These are phyloP conservation scores for Sclerotinia sclerotiorum DNA, from an alignment of 2,329 filamentous ascomycete species.

Conservation along the genomic window DNA sequence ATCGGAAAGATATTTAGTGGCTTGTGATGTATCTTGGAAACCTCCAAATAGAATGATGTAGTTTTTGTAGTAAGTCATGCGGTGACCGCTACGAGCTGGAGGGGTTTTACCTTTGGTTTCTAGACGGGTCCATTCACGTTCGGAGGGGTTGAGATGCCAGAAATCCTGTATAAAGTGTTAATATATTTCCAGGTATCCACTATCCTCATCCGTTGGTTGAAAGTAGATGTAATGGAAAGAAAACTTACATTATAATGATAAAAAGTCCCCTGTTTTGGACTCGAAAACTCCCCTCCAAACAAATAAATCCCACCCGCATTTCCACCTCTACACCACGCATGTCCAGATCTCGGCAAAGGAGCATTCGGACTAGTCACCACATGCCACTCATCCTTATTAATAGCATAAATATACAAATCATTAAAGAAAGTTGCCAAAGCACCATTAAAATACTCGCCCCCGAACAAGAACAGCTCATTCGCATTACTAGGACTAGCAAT, in stretches of 20 bases:
- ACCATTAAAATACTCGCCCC: slow-evolving; percentile 95
- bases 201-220: too few relatives aligned
- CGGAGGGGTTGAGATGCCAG: slow-evolving; percentile 83
- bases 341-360: slow-evolving; percentile 84
- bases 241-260: slow-evolving; percentile 84
- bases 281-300: slow-evolving; percentile 95
- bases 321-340: slow-evolving; percentile 89
- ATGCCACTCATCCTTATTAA: slow-evolving; percentile 86
- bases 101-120: slow-evolving; percentile 77
- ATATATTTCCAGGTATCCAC: not conserved
- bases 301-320: slow-evolving; percentile 82
- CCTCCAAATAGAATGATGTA: slow-evolving; percentile 95
- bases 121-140: slow-evolving; percentile 86
- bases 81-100: slow-evolving; percentile 83
- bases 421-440: slow-evolving; percentile 73
- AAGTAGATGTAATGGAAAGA: not conserved
- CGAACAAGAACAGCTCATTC: slow-evolving; percentile 88
- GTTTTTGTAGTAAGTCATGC: slow-evolving; percentile 97
- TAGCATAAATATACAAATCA: slow-evolving; percentile 68
- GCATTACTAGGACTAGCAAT: slow-evolving; percentile 82
- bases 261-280: slow-evolving; percentile 95
- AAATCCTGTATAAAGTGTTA: slow-evolving; percentile 49
- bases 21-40: slow-evolving; percentile 94
- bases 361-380: slow-evolving; percentile 88
- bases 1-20: slow-evolving; percentile 90